Percentiles rank a stretch among this genome's conserved stretches.
These are phyloP conservation scores for Penicillium lagena DNA, from an alignment of 495 filamentous ascomycete genomes.

Conservation along the genomic window DNA sequence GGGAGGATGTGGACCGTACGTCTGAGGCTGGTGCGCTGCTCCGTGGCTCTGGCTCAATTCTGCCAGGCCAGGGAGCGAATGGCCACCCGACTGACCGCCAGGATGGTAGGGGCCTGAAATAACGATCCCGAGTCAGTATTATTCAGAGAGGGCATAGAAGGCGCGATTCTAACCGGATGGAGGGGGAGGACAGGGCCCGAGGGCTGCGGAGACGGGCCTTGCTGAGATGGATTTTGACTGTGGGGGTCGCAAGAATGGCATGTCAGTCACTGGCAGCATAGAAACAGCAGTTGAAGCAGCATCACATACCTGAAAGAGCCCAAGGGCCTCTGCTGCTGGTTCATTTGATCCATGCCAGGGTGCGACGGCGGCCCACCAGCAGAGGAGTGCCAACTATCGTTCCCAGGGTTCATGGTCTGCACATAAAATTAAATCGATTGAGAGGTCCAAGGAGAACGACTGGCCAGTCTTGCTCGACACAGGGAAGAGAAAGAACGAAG, in stretches of 20 bases:
- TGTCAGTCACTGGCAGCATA: constrained; percentile 9
- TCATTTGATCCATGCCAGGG: constrained; percentile 41
- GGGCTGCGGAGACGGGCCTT: constrained; percentile 40
- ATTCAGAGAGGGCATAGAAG: background rate
- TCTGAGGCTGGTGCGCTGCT: constrained; percentile 42
- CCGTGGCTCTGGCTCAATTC: constrained; percentile 45
- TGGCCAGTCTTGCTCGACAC: background rate
- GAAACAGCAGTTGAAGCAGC: background rate
- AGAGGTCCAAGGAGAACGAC: background rate
- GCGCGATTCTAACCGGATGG: constrained; percentile 36
- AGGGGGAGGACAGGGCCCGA: constrained; percentile 42
- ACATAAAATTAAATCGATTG: constrained; percentile 13
- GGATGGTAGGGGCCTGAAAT: constrained; percentile 37
- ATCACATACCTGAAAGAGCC: constrained; percentile 38
- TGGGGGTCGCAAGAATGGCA: constrained; percentile 1
- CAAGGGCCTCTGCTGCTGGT: constrained; percentile 38
- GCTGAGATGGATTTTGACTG: constrained; percentile 43
- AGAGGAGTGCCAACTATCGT: constrained; percentile 42
- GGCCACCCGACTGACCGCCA: constrained; percentile 37
- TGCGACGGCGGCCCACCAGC: constrained; percentile 37
- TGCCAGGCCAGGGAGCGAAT: constrained; percentile 46
- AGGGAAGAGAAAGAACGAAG: background rate
- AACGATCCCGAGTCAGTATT: constrained; percentile 19
- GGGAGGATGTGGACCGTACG: constrained; percentile 38
- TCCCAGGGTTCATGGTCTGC: constrained; percentile 40